Evolutionary conservation across 768 basidiomycete species (phyloP).

Genomic region (Naganishia randhawae): DNA sequence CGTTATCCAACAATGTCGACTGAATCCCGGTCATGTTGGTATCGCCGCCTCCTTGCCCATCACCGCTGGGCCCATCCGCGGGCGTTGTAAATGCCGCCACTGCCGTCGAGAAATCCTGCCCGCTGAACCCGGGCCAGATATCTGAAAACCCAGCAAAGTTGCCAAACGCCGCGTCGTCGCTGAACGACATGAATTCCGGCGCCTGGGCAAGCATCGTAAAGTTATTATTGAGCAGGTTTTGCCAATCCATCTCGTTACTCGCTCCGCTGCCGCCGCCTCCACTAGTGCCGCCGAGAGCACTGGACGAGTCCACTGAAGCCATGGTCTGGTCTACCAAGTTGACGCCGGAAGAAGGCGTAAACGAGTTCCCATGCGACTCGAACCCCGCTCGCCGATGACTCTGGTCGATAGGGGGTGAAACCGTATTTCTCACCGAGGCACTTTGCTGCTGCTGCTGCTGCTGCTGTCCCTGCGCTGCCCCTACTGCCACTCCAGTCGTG

Average conservation of each 20-base stretch:
- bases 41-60: not conserved
- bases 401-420: not conserved
- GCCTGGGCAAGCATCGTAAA: constrained; percentile 21
- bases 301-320: not conserved
- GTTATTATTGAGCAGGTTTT: constrained; percentile 9
- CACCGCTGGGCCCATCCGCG: too few relatives aligned
- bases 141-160: constrained; percentile 17
- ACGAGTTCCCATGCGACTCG: not conserved
- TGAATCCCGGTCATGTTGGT: not conserved
- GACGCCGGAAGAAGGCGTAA: not conserved
- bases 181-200: constrained; percentile 26
- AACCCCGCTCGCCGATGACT: not conserved
- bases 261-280: not conserved
- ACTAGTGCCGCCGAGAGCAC: not conserved
- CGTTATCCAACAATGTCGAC: not conserved
- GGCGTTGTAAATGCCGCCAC: too few relatives aligned
- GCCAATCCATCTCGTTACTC: constrained; percentile 20
- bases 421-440: not conserved
- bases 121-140: constrained; percentile 14
- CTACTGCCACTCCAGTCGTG: not conserved
- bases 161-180: constrained; percentile 28
- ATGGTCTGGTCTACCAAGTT: not conserved
- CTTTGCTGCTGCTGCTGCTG: constrained; percentile 1
- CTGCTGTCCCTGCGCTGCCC: not conserved
- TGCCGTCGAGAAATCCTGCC: not conserved